Evolutionary conservation across 2,329 filamentous ascomycete genomes (phyloP).

Genomic region (Paecilomyces dactylethromorphus): DNA sequence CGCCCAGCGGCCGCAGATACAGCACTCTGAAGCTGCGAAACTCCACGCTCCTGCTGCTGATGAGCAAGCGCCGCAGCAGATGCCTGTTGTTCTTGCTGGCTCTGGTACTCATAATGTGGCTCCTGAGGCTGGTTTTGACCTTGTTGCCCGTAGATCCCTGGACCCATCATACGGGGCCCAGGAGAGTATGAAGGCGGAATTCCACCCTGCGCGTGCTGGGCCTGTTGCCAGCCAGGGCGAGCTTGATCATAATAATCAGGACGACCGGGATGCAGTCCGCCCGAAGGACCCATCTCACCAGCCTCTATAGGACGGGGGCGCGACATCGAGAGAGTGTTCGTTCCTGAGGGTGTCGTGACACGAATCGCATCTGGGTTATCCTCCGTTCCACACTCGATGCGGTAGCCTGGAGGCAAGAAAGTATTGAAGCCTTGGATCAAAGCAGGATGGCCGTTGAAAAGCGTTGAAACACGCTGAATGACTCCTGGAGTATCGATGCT

Average conservation of each 20-base stretch:
- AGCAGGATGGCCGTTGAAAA: slow-evolving; percentile 92
- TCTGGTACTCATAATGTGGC: slow-evolving; percentile 36
- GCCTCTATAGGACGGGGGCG: slow-evolving; percentile 30
- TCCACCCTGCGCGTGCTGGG: slow-evolving; percentile 21
- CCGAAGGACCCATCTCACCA: slow-evolving; percentile 24
- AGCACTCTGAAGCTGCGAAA: slow-evolving; percentile 60
- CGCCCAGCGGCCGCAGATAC: slow-evolving; percentile 51
- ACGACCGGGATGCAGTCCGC: slow-evolving; percentile 25
- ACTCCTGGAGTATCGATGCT: slow-evolving; percentile 94
- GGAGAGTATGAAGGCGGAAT: slow-evolving; percentile 35
- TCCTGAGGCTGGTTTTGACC: slow-evolving; percentile 34
- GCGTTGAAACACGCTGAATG: slow-evolving; percentile 89
- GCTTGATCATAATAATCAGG: slow-evolving; percentile 36
- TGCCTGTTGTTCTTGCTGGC: slow-evolving; percentile 40
- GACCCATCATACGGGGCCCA: slow-evolving; percentile 29
- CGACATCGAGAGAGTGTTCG: slow-evolving; percentile 78
- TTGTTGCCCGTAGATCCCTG: slow-evolving; percentile 30
- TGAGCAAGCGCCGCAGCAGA: slow-evolving; percentile 45
- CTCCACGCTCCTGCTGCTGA: slow-evolving; percentile 59
- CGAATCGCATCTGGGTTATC: slow-evolving; percentile 94
- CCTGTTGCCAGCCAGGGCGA: slow-evolving; percentile 33
- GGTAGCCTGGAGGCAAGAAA: slow-evolving; percentile 88
- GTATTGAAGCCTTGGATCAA: slow-evolving; percentile 98
- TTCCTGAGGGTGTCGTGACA: slow-evolving; percentile 97
- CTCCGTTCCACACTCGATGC: slow-evolving; percentile 90